Evolutionary conservation across 495 filamentous ascomycete species (phyloP), one percentile per base, ranked within the genome.

Genomic region (Astrothelium macrocarpum): DNA sequence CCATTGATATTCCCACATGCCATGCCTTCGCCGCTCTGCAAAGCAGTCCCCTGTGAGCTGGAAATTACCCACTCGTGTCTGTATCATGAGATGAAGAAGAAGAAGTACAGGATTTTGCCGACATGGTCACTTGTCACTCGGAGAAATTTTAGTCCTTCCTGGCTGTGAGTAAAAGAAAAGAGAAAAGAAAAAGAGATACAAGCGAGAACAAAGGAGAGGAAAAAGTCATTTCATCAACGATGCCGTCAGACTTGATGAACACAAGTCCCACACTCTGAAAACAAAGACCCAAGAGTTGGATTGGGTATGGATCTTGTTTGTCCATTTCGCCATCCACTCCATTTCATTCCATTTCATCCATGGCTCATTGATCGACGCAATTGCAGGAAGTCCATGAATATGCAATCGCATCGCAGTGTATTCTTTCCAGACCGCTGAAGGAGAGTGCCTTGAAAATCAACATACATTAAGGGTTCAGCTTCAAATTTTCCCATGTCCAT

Each of bases 241-340:
- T 56, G 49, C 49, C 49, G 49, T 56, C 49, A 56, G 20, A 56
- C 49, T 28, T 9, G 29, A n/a, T n/a, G 49, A 28, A 56, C 49
- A 56, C 11, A 5, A 56, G 16, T 56, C 25, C 49, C 2, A 5
- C n/a, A 9, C 45, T 18, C 5, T 18, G 20, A 49, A 16, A 49
- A 18, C 5, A 18, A 49, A n/a, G n/a, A n/a, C n/a, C n/a, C n/a
- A n/a, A n/a, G n/a, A n/a, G n/a, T n/a, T n/a, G n/a, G n/a, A n/a
- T n/a, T n/a, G n/a, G n/a, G n/a, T n/a, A n/a, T n/a, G 20, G 45
- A 9, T 23, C n/a, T 20, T 23, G 20, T 16, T 14, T 49, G 20
- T 16, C 11, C 45, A 49, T 49, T 16, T 20, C 45, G 20, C 20
- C 45, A 18, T 39, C 34, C 34, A 39, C 14, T 39, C 14, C 34